A percentile compares a stretch with the other conserved stretches of the same genome.
Evolutionary conservation across 2,329 filamentous ascomycete species (phyloP).

Genomic region (Ophiostoma perfectum): DNA sequence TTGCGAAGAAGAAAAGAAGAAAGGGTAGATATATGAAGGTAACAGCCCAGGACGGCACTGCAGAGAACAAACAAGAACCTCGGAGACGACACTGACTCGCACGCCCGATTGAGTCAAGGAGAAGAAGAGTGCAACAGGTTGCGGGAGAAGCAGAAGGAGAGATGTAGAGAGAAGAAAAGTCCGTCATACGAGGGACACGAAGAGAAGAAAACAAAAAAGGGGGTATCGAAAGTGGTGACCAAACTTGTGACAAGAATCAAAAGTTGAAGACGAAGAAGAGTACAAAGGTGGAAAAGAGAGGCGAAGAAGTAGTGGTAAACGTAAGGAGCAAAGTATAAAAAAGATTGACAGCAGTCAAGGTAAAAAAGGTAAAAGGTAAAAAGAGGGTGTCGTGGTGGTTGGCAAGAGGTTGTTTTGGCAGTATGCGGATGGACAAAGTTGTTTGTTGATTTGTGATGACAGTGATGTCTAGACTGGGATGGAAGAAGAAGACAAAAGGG

Average conservation of each 20-base stretch:
- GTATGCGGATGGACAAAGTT: not conserved
- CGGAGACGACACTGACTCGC: constrained; percentile 7
- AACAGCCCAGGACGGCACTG: not conserved
- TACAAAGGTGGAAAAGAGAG: constrained; percentile 7
- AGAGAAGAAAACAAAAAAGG: not conserved
- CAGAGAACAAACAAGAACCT: constrained; percentile 4
- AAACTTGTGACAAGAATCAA: not conserved
- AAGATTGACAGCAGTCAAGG: not conserved
- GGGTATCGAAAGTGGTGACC: constrained; percentile 16
- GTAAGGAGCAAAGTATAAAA: not conserved
- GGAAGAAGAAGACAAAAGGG: not conserved
- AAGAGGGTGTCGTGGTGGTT: not conserved
- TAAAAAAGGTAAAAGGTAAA: not conserved
- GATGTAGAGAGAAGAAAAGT: constrained; percentile 17
- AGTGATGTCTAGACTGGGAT: not conserved
- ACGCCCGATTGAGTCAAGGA: constrained; percentile 9
- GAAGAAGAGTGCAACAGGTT: constrained; percentile 4
- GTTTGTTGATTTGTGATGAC: not conserved
- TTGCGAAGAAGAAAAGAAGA: not conserved
- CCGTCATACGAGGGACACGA: constrained; percentile 3
- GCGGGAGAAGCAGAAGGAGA: not conserved
- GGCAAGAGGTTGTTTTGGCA: not conserved
- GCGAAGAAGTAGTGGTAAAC: constrained; percentile 9
- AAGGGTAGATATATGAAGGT: not conserved
- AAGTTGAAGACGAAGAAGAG: constrained; percentile 16